Base-by-base conservation (phyloP, 169 alveolate genomes). In the Plasmodium coatneyi region DNA sequence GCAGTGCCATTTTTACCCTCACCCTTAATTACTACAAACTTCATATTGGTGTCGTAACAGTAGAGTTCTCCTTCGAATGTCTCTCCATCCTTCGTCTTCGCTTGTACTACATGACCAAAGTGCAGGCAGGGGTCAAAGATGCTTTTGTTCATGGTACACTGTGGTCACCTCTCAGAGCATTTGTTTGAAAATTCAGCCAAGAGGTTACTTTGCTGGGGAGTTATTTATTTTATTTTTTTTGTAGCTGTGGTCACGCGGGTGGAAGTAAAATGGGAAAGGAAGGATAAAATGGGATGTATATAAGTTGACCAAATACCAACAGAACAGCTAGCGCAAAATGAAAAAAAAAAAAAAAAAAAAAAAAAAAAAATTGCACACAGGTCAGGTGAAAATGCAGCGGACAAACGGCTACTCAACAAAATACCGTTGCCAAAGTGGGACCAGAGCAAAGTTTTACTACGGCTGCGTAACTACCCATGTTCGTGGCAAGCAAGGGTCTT, bases 1-100 rank as follows among this genome's bases (percentile, higher is more conserved):
- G 93, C 84, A 34, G 93, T 86, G 41, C 86, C 93, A 74, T 86
- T 86, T 74, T 72, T 86, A 25, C 52, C 49, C 32, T 86, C 93
- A 32, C 54, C 93, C 41, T 86, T 86, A 36, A 86, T 32, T 2
- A 86, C n/a, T 12, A 86, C 41, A 10, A 86, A 86, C 36, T 86
- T 54, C 16, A 70, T 74, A 46, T 56, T 22, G 3, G 54, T 46
- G 28, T 86, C 93, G 70, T 86, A 86, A n/a, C 93, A 86, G 80
- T 74, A 86, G 41, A 86, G 80, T 34, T 86, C 93, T 5, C 93
- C 93, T 74, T 86, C 84, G 79, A 46, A 84, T 74, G 36, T 74
- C 39, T 84, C n/a, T 14, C 93, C 93, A 74, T 54, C 84, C 25
- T 28, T 49, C 12, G 93, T 84, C 79, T 74, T 84, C 66, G 39